Evolutionary conservation across 768 basidiomycete genomes (phyloP).

Genomic region (Paxillus involutus): DNA sequence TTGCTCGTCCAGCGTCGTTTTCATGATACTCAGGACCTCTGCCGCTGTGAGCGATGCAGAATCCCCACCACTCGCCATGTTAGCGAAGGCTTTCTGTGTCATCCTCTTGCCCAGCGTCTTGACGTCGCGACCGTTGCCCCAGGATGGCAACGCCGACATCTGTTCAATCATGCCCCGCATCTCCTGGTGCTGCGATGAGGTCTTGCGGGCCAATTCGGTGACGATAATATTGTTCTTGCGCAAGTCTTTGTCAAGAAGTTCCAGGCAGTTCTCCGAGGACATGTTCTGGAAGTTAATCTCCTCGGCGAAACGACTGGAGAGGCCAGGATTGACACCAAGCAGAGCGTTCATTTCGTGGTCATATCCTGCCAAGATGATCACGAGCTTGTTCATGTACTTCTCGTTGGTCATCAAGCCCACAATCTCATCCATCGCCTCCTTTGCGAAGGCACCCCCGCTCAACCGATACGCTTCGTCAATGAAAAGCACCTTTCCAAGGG

Average conservation of each 20-base stretch:
- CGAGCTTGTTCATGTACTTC: constrained; percentile 54
- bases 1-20: constrained; percentile 21
- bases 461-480: constrained; percentile 75
- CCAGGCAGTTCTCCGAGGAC: constrained; percentile 48
- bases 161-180: constrained; percentile 41
- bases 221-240: constrained; percentile 40
- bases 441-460: constrained; percentile 60
- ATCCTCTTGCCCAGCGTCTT: constrained; percentile 53
- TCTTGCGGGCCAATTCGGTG: constrained; percentile 29
- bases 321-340: constrained; percentile 57
- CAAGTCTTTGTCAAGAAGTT: constrained; percentile 50
- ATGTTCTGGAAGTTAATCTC: constrained; percentile 59
- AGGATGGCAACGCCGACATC: constrained; percentile 49
- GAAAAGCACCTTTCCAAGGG: constrained; percentile 67
- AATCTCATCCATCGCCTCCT: constrained; percentile 76
- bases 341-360: constrained; percentile 66
- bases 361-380: constrained; percentile 73
- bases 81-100: constrained; percentile 38
- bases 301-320: constrained; percentile 71
- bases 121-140: constrained; percentile 73
- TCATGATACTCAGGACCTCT: constrained; percentile 31
- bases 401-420: constrained; percentile 64
- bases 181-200: constrained; percentile 12
- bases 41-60: constrained; percentile 22
- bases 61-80: constrained; percentile 14